A percentile compares a stretch with the other conserved stretches of the same genome.
Conservation (phyloP, 805 yeast species). For the Ogataea naganishii region DNA sequence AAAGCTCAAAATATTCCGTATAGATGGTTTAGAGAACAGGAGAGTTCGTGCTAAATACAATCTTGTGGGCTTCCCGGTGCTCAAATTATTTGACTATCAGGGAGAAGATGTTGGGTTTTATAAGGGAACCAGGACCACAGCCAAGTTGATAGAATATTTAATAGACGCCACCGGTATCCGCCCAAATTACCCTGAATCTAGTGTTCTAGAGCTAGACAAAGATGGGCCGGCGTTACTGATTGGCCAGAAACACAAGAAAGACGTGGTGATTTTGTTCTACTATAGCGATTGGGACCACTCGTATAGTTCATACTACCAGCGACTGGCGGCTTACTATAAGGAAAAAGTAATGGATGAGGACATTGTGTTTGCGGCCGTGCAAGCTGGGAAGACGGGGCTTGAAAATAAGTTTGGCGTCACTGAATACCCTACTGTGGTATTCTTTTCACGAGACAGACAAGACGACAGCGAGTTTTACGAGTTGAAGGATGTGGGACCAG, state of each 20-base stretch:
- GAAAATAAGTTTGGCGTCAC: slow-evolving; percentile 18
- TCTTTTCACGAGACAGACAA: slow-evolving; percentile 11
- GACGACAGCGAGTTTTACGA: slow-evolving; percentile 7
- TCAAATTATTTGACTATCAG: slow-evolving; percentile 34
- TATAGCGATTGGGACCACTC: slow-evolving; percentile 22
- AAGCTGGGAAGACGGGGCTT: slow-evolving; percentile 19
- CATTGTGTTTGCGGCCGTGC: slow-evolving; percentile 22
- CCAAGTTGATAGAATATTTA: slow-evolving; percentile 22
- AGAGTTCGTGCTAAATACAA: slow-evolving; percentile 29
- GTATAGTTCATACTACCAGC: slow-evolving; percentile 22
- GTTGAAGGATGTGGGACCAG: slow-evolving; percentile 16
- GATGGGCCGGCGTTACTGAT: too few relatives aligned
- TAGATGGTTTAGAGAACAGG: slow-evolving; percentile 25
- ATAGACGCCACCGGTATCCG: slow-evolving; percentile 23
- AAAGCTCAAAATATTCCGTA: slow-evolving; percentile 25
- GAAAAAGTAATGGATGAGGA: slow-evolving; percentile 11
- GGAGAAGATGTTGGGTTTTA: slow-evolving; percentile 32
- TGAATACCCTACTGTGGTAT: slow-evolving; percentile 23
- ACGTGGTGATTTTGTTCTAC: slow-evolving; percentile 23
- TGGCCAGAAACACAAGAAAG: slow-evolving; percentile 8
- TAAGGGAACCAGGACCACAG: slow-evolving; percentile 22
- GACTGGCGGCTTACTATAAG: slow-evolving; percentile 18
- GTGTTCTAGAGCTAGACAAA: slow-evolving; percentile 7
- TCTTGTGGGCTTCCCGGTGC: slow-evolving; percentile 38
- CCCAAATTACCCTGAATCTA: slow-evolving; percentile 22